A percentile compares a stretch with the other conserved stretches of the same genome.
Evolutionary conservation across 345 rosid genomes (phyloP).

Genomic region (Psidium friedrichsthalianum): DNA sequence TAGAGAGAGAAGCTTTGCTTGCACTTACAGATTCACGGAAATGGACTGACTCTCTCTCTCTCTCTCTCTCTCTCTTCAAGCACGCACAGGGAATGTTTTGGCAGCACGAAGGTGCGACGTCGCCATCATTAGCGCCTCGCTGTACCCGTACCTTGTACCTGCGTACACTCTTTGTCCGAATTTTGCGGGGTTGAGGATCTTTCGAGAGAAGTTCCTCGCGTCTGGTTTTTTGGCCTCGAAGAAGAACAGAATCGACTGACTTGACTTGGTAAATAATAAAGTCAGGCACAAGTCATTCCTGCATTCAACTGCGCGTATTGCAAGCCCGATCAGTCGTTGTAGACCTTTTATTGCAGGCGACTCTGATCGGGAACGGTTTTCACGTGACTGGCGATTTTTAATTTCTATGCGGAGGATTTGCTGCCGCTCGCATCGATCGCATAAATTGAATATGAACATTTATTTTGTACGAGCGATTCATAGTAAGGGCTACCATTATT

Average conservation of each 20-base stretch:
- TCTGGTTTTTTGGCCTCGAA: no score
- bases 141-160: no score
- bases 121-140: constrained; percentile 7
- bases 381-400: neutral
- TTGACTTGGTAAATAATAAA: no score
- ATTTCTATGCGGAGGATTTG: neutral
- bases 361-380: accelerated
- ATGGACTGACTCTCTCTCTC: neutral
- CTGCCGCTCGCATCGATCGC: no score
- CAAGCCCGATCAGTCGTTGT: no score
- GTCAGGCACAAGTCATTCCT: no score
- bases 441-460: neutral
- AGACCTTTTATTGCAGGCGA: no score
- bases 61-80: neutral
- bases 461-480: neutral
- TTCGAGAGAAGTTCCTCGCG: neutral
- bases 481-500: neutral
- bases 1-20: constrained; percentile 13
- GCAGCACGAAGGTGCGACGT: constrained; percentile 19
- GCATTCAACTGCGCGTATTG: no score
- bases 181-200: neutral
- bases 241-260: no score
- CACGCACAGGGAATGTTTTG: neutral
- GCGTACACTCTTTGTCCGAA: neutral
- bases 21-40: constrained; percentile 23